Evolutionary conservation across 257 asterid genomes (phyloP), one percentile per base, ranked within the genome.

Genomic region (Vinca minor): DNA sequence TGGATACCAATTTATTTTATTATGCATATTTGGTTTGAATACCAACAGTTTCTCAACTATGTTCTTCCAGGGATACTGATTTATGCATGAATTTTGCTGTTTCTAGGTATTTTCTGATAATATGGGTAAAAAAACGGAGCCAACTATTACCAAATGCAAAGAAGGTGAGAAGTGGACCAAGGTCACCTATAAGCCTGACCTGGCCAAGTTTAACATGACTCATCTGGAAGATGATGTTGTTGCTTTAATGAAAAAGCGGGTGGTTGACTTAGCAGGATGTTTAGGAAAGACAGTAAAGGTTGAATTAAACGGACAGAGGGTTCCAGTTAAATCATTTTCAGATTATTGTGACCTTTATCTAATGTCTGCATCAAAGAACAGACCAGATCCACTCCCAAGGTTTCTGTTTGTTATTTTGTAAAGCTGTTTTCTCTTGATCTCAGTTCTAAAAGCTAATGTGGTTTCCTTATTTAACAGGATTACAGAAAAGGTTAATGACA

Each of bases 171-270:
- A 89, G 45, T 93, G 99, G 99, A 93, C 99, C 2, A 89, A 79
- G 79, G 88, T 93, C 59, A 77, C 94, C 7, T 93, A 84, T 79
- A 93, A 85, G 84, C 97, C 99, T 47, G 99, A 93, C 77, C 71
- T 93, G 75, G 75, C 85, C 6, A 93, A 93, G 73, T 93, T 93
- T 68, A 78, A 81, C 85, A 87, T 93, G 99, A 77, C 80, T 64
- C 77, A 77, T 64, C 78, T 93, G 65, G 99, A 93, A 78, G 91
- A 87, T 50, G 99, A 93, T 78, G 97, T 84, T 35, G 95, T 93
- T 74, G 87, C 95, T 8, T 65, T 93, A 76, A 93, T 93, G 99
- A 89, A 81, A 73, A 93, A 93, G 82, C 85, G 99, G 46, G 99
- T 82, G 62, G 78, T 93, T 26, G 99, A 93, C 70, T 38, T 93